Conservation (phyloP, 148 eudicot species). For the Heliosperma pusillum region DNA sequence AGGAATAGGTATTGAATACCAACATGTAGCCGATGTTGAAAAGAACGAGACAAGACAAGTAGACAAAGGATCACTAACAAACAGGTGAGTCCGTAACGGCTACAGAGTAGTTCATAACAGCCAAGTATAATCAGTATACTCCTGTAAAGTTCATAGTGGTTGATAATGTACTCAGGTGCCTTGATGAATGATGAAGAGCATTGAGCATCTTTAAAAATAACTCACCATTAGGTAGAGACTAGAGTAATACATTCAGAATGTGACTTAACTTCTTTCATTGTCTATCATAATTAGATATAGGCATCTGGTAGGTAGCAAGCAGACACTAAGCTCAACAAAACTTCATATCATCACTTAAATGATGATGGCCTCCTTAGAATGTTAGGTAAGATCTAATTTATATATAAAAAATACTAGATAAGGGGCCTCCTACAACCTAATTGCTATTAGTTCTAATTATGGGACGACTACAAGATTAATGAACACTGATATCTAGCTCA, state of each 20-base stretch:
- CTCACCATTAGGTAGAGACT: constrained; percentile 8
- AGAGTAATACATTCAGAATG: not conserved
- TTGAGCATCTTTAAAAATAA: constrained; percentile 5
- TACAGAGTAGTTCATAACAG: not conserved
- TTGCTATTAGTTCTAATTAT: not conserved
- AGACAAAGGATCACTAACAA: not conserved
- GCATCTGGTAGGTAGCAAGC: constrained; percentile 9
- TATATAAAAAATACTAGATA: not conserved
- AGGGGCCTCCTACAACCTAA: constrained; percentile 5
- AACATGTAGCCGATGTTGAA: not conserved
- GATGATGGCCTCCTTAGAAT: constrained; percentile 15
- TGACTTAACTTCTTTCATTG: not conserved
- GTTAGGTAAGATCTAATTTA: constrained; percentile 14
- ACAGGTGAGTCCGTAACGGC: not conserved
- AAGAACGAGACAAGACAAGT: not conserved
- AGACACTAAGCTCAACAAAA: constrained; percentile 19
- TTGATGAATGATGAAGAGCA: constrained; percentile 7
- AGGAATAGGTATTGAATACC: not conserved
- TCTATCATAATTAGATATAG: constrained; percentile 3
- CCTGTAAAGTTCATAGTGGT: constrained; percentile 9
- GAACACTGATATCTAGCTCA: not conserved
- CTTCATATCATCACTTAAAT: not conserved
- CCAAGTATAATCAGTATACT: not conserved
- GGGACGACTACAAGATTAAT: not conserved
- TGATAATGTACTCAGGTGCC: constrained; percentile 5